phyloP scores from a whole-genome alignment of 805 yeast genomes.

The Kuraishia floccosa region DNA sequence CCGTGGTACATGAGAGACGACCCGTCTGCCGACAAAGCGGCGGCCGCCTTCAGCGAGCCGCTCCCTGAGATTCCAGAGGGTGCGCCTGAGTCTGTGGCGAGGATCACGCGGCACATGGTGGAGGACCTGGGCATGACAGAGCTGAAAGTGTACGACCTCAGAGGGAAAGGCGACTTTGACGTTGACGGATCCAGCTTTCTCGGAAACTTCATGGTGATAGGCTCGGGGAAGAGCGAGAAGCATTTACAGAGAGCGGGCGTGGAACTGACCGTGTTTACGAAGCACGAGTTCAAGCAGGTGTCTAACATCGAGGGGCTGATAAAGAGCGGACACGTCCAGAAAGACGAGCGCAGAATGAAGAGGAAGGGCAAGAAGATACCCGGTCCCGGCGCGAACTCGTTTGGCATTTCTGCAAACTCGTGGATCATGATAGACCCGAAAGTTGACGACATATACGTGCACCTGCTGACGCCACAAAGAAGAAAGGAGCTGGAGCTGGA shows the following conservation, averaged over 20 bases:
- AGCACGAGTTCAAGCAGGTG: slow-evolving; percentile 30
- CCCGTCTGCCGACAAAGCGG: too few relatives aligned
- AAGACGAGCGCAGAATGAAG: slow-evolving; percentile 37
- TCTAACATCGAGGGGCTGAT: slow-evolving; percentile 66
- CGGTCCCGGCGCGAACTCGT: slow-evolving; percentile 42
- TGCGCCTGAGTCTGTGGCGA: too few relatives aligned
- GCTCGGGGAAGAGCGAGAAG: slow-evolving; percentile 66
- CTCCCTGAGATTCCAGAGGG: too few relatives aligned
- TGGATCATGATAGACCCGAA: slow-evolving; percentile 78
- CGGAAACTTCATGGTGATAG: slow-evolving; percentile 45
- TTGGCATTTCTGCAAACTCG: slow-evolving; percentile 48
- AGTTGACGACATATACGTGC: slow-evolving; percentile 53
- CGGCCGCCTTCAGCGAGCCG: too few relatives aligned
- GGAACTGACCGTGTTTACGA: slow-evolving; percentile 46
- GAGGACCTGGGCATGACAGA: slow-evolving; percentile 57
- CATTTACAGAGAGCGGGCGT: slow-evolving; percentile 66
- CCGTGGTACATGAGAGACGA: too few relatives aligned
- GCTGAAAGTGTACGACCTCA: slow-evolving; percentile 52
- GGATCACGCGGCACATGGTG: slow-evolving; percentile 30
- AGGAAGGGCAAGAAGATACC: slow-evolving; percentile 44
- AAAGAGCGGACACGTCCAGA: slow-evolving; percentile 42
- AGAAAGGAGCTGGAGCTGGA: slow-evolving; percentile 64
- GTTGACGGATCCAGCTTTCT: slow-evolving; percentile 21
- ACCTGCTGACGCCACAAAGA: slow-evolving; percentile 61
- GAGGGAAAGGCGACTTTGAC: slow-evolving; percentile 18